Conservation (phyloP, 108 stramenopile genomes). For the Conticribra weissflogii region DNA sequence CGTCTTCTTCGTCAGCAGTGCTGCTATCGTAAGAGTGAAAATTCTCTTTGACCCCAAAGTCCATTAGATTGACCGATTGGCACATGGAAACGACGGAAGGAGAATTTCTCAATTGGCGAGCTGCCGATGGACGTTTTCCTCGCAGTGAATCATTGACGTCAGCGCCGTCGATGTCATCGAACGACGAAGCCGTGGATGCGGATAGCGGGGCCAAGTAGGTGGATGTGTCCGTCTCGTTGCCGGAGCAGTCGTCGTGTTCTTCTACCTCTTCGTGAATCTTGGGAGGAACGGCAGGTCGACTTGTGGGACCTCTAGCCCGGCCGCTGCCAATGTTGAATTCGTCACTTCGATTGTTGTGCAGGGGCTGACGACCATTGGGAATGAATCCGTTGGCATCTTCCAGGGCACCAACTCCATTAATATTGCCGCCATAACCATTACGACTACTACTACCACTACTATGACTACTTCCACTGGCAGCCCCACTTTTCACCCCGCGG, state of each 20-base stretch:
- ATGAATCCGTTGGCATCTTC: not conserved
- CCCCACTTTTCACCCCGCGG: no score
- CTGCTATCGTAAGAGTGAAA: no score
- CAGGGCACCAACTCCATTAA: not conserved
- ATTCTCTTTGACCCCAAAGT: slow-evolving; percentile 18
- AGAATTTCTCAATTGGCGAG: not conserved
- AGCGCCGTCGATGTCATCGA: not conserved
- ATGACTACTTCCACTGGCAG: not conserved
- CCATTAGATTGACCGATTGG: slow-evolving; percentile 13
- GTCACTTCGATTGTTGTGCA: not conserved
- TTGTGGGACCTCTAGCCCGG: no score
- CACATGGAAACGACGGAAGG: not conserved
- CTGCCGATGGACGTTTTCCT: not conserved
- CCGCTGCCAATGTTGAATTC: no score
- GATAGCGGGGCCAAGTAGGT: no score
- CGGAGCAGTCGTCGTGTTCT: not conserved
- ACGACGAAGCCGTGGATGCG: not conserved
- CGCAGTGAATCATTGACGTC: not conserved
- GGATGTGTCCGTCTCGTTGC: not conserved
- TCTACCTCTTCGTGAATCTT: not conserved
- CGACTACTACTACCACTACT: not conserved
- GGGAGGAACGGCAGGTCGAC: no score
- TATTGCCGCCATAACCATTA: not conserved
- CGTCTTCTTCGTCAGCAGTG: no score
- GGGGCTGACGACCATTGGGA: not conserved